Percentiles rank a stretch among this genome's conserved stretches.
phyloP scores from a whole-genome alignment of 305 asterid genomes.

The Solanum aculeatissimum region DNA sequence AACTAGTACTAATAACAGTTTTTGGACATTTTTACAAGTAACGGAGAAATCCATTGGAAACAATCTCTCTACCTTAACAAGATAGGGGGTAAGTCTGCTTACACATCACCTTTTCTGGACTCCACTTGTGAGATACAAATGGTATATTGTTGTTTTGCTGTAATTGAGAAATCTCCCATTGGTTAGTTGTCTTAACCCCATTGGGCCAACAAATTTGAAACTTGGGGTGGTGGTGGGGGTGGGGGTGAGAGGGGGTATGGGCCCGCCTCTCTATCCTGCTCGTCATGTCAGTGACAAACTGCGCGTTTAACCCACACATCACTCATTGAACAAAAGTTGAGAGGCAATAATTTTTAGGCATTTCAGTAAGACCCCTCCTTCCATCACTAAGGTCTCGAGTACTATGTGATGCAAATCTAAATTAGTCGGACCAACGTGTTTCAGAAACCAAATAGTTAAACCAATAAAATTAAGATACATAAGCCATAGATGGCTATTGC shows the following conservation, averaged over 20 bases:
- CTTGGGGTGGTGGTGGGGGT: not conserved
- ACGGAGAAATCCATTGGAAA: too few relatives aligned
- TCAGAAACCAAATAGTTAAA: not conserved
- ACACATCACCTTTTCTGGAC: too few relatives aligned
- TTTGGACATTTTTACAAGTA: too few relatives aligned
- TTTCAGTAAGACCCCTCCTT: not conserved
- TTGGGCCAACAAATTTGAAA: not conserved
- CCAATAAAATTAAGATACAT: not conserved
- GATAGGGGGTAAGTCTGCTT: too few relatives aligned
- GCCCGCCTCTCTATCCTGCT: not conserved
- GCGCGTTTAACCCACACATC: not conserved
- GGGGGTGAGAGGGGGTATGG: not conserved
- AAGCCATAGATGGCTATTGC: not conserved
- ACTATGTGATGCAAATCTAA: not conserved
- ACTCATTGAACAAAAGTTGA: not conserved
- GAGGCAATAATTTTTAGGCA: not conserved
- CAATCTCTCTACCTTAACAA: too few relatives aligned
- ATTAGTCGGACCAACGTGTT: not conserved
- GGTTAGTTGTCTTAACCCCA: not conserved
- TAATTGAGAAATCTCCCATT: not conserved
- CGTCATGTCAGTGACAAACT: too few relatives aligned
- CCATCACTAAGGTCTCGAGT: not conserved
- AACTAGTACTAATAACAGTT: too few relatives aligned
- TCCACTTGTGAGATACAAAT: too few relatives aligned
- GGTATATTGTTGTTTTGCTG: too few relatives aligned